Conservation (phyloP, 306 rosid genomes). For the Cicer yamashitae region DNA sequence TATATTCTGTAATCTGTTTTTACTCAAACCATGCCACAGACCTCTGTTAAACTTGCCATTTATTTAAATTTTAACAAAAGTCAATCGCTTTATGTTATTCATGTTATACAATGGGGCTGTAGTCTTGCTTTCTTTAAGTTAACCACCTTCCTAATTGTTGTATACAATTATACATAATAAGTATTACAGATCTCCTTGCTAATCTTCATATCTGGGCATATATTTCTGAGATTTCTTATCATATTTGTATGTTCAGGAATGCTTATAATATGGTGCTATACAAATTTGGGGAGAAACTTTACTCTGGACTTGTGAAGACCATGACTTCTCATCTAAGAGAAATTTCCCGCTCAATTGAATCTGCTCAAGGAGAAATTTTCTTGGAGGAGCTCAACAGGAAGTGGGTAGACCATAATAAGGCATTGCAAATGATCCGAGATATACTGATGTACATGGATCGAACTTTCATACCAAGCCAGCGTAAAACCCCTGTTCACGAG, state of each 20-base stretch:
- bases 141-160: neutral
- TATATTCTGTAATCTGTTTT: conserved; percentile 34
- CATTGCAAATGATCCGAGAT: conserved; percentile 67
- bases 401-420: conserved; percentile 69
- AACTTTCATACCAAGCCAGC: conserved; percentile 59
- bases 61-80: conserved; percentile 19
- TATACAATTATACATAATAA: neutral
- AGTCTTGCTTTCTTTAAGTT: conserved; percentile 28
- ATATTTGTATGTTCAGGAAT: conserved; percentile 51
- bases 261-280: conserved; percentile 68
- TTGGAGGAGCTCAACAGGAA: conserved; percentile 66
- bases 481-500: conserved; percentile 64
- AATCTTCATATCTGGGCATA: conserved; percentile 15
- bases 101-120: conserved; percentile 3
- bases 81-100: neutral
- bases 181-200: neutral
- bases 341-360: conserved; percentile 55
- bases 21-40: neutral
- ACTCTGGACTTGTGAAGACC: conserved; percentile 60
- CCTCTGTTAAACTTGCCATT: conserved; percentile 19
- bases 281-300: conserved; percentile 64
- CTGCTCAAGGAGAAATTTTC: conserved; percentile 64
- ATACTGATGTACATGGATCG: conserved; percentile 72
- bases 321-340: conserved; percentile 57
- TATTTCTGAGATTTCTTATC: conserved; percentile 40